These are phyloP conservation scores for Ogataea chonburiensis DNA, from an alignment of 805 yeast genomes.

Conservation along the genomic window DNA sequence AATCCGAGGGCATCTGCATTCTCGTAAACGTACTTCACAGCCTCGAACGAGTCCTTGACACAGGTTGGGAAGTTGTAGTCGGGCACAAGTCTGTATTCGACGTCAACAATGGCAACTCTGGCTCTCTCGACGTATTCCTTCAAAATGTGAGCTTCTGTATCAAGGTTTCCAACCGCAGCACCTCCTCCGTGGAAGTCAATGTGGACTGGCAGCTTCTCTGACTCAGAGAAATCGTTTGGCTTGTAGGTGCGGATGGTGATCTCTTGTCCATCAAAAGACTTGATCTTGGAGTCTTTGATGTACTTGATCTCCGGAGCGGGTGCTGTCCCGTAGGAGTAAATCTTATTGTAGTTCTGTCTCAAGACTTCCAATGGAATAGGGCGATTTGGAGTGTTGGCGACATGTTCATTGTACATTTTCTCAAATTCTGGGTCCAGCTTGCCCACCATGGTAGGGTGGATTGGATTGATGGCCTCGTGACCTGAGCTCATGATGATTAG, in stretches of 20 bases:
- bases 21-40: conserved; percentile 28
- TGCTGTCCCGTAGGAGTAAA: conserved; percentile 29
- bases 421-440: conserved; percentile 29
- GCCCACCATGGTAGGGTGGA: conserved; percentile 21
- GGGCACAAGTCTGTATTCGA: conserved; percentile 34
- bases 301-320: conserved; percentile 24
- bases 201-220: conserved; percentile 30
- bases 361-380: conserved; percentile 22
- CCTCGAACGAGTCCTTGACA: conserved; percentile 31
- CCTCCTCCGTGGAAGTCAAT: conserved; percentile 38
- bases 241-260: conserved; percentile 28
- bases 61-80: conserved; percentile 32
- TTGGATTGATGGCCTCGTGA: conserved; percentile 22
- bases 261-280: conserved; percentile 27
- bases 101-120: conserved; percentile 32
- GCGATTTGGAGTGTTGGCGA: conserved; percentile 24
- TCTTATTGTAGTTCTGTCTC: conserved; percentile 26
- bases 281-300: conserved; percentile 16
- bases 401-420: conserved; percentile 26
- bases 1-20: conserved; percentile 24
- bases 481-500: conserved; percentile 6
- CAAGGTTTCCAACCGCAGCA: conserved; percentile 34
- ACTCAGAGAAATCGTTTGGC: conserved; percentile 24
- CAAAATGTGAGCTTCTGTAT: conserved; percentile 31
- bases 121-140: conserved; percentile 29